A percentile compares a stretch with the other conserved stretches of the same genome.
Conservation (phyloP, 345 rosid genomes). For the Abelmoschus esculentus region DNA sequence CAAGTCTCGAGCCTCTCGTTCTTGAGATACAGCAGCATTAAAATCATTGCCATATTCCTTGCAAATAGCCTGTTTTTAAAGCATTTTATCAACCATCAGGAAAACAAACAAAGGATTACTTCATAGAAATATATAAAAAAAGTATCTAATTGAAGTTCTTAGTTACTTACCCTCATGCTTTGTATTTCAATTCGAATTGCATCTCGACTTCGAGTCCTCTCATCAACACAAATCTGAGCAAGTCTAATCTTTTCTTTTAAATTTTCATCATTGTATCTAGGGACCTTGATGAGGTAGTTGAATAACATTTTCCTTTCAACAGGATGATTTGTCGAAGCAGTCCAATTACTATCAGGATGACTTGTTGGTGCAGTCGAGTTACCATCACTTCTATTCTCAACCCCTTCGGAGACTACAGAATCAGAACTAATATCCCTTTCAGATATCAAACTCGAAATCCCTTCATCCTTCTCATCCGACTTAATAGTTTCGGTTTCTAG, state of each 20-base stretch:
- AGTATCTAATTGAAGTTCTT: conserved; percentile 8
- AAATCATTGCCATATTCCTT: conserved; percentile 19
- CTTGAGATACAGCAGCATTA: conserved; percentile 45
- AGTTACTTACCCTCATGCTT: conserved; percentile 35
- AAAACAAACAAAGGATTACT: not conserved
- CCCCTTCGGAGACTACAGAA: not conserved
- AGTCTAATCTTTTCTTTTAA: conserved; percentile 44
- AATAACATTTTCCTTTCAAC: conserved; percentile 34
- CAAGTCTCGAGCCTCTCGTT: conserved; percentile 46
- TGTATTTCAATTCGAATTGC: conserved; percentile 48
- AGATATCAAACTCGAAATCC: not conserved
- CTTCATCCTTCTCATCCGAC: not conserved
- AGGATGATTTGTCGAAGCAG: conserved; percentile 1
- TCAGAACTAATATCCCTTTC: not conserved
- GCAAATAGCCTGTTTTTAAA: conserved; percentile 28
- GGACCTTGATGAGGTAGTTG: conserved; percentile 48
- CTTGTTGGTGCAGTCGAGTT: not conserved
- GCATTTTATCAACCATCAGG: conserved; percentile 15
- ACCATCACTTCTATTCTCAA: not conserved
- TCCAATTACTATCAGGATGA: not conserved
- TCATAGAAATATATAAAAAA: not conserved
- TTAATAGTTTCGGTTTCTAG: not conserved
- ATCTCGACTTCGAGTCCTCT: conserved; percentile 56
- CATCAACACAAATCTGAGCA: conserved; percentile 48
- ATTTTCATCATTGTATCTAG: conserved; percentile 51